Conservation (phyloP, 768 basidiomycete genomes). For the Epithele typhae region DNA sequence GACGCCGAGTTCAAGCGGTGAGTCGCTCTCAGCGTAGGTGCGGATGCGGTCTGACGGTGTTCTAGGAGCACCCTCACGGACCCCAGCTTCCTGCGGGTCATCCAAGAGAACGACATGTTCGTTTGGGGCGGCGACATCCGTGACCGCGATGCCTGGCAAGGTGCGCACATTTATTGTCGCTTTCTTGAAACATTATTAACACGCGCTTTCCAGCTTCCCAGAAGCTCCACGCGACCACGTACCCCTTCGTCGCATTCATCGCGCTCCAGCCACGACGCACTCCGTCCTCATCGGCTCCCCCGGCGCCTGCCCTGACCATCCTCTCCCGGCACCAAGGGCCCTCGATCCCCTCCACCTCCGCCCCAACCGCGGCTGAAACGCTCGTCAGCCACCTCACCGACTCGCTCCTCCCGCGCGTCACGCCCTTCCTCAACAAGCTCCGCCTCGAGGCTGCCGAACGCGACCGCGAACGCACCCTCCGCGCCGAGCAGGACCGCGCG, state of each 20-base stretch:
- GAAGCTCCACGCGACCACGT: constrained; percentile 84
- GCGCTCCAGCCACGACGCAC: constrained; percentile 74
- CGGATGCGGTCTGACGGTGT: not conserved
- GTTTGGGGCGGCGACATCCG: constrained; percentile 94
- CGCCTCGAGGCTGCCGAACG: constrained; percentile 45
- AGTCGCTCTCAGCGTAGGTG: constrained; percentile 15
- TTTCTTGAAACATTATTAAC: not conserved
- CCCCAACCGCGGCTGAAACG: constrained; percentile 57
- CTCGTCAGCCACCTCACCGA: constrained; percentile 65
- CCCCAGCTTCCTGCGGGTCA: constrained; percentile 56
- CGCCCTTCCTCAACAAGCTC: constrained; percentile 67
- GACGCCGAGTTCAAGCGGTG: constrained; percentile 83
- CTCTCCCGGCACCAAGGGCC: constrained; percentile 82
- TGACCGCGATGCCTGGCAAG: constrained; percentile 77
- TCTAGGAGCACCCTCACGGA: constrained; percentile 73
- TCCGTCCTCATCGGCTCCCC: constrained; percentile 29
- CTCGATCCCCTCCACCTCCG: constrained; percentile 38
- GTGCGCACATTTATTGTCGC: constrained; percentile 29
- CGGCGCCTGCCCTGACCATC: constrained; percentile 62
- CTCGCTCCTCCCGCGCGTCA: constrained; percentile 77
- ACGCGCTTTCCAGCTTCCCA: constrained; percentile 42
- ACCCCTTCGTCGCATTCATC: constrained; percentile 89
- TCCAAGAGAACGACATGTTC: constrained; percentile 71
- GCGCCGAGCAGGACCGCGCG: constrained; percentile 81
- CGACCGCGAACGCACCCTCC: constrained; percentile 41